These are phyloP conservation scores for Pseudogymnoascus sp. DNA, from an alignment of 2,329 filamentous ascomycete species.

Conservation along the genomic window DNA sequence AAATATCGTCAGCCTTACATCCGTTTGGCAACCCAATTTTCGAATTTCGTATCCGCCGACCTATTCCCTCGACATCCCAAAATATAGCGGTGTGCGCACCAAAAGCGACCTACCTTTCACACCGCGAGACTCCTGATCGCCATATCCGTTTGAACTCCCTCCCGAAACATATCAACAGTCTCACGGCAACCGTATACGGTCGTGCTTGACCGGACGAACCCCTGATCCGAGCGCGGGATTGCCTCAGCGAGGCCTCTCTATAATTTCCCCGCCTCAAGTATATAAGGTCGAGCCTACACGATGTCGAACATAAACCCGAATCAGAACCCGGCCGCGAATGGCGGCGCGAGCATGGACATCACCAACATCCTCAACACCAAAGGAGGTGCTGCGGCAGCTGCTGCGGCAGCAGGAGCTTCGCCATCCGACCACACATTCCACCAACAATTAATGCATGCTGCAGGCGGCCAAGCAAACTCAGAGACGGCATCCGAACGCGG, in stretches of 20 bases:
- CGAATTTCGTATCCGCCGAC: not conserved
- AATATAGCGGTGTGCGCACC: not conserved
- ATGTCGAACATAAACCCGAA: constrained; percentile 10
- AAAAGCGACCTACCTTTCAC: not conserved
- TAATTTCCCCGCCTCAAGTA: constrained; percentile 13
- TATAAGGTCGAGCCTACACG: constrained; percentile 19
- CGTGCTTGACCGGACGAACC: constrained; percentile 20
- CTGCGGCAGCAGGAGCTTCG: constrained; percentile 20
- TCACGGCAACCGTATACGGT: not conserved
- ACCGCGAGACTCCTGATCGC: not conserved
- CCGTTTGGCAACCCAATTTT: not conserved
- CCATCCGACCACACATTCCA: constrained; percentile 27
- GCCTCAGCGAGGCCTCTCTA: not conserved
- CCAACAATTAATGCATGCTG: constrained; percentile 27
- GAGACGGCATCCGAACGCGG: constrained; percentile 28
- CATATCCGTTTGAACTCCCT: not conserved
- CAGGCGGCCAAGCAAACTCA: constrained; percentile 25
- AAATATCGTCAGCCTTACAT: not conserved
- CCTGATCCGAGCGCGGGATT: constrained; percentile 25
- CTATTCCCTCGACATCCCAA: not conserved
- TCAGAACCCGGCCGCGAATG: not conserved
- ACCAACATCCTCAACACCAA: constrained; percentile 31
- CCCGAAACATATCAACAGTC: not conserved
- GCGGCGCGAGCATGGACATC: constrained; percentile 26
- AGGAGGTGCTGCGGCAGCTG: constrained; percentile 24